Base-by-base conservation (phyloP, 768 basidiomycete genomes). In the Tylopilus rubrobrunneus region DNA sequence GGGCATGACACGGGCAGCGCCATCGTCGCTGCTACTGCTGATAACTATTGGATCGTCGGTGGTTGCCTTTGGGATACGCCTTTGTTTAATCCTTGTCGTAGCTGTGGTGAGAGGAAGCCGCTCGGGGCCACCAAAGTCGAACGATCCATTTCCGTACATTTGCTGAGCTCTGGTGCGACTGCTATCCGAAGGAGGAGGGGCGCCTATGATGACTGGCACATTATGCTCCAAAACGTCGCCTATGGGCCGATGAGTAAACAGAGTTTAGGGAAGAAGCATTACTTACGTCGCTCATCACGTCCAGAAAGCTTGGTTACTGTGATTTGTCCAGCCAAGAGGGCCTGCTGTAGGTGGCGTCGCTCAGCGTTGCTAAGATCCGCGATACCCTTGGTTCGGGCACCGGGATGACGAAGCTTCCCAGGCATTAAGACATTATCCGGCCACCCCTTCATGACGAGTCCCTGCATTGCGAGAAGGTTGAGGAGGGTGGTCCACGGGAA, bases 11-110 rank as follows among this genome's bases (percentile, higher is more conserved):
- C 6, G 19, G 28, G 53, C 14, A 28, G 12, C n/a, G 28, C 41
- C 34, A 28, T 55, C 37, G 7, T 49, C 44, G 23, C 53, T 54
- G 36, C 53, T 41, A 29, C 48, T 41, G 40, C 36, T 45, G 48
- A 55, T 41, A 11, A 55, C 11, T 4, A 55, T 55, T 7, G 44
- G 53, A 27, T 55, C 44, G 2, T n/a, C 23, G 2, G 12, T 0
- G 21, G 44, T 49, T 0, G 48, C 53, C 28, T 45, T 50, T 2
- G 43, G 17, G 4, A 39, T 12, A 5, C 2, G 29, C 19, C 39
- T 45, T 31, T 41, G 49, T 40, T 55, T 55, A 15, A 48, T 53
- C 42, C 42, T 5, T 7, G 34, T 49, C 3, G 27, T 44, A 8
- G 25, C 44, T 6, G 2, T 34, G 7, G 15, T 41, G 27, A 37